phyloP scores from a whole-genome alignment of 176 grass and related monocot genomes.

The Alopecurus myosuroides region DNA sequence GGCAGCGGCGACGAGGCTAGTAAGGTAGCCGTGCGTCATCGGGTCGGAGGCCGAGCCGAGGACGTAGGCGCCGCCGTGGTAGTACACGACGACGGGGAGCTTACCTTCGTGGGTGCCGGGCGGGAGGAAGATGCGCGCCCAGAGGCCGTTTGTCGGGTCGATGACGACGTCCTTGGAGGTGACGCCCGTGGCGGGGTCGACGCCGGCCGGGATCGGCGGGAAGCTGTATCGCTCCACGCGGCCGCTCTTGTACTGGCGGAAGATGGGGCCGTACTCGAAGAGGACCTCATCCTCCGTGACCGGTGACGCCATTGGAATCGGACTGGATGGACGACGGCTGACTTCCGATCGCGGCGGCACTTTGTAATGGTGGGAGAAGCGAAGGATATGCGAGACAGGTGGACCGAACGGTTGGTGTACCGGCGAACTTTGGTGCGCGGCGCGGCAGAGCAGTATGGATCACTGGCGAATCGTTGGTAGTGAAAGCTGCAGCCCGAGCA shows the following conservation, averaged over 20 bases:
- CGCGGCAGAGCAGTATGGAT: background rate
- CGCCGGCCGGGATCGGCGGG: constrained; percentile 36
- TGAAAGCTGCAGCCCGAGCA: too few relatives aligned
- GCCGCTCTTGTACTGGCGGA: constrained; percentile 66
- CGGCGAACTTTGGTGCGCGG: background rate
- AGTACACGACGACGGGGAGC: constrained; percentile 55
- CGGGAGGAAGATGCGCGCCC: constrained; percentile 73
- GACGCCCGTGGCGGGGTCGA: constrained; percentile 44
- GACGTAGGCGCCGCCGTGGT: constrained; percentile 69
- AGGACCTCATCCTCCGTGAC: constrained; percentile 43
- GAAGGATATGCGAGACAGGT: background rate
- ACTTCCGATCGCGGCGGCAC: background rate
- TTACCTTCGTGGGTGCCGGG: background rate
- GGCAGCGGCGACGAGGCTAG: constrained; percentile 38
- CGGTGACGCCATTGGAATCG: background rate
- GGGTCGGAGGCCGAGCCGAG: constrained; percentile 67
- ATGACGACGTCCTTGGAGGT: constrained; percentile 59
- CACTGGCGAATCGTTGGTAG: too few relatives aligned
- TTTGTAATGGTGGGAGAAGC: background rate
- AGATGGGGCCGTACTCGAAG: constrained; percentile 45
- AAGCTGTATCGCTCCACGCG: constrained; percentile 46
- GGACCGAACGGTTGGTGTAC: background rate
- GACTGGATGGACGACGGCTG: background rate
- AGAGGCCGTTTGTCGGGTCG: constrained; percentile 39
- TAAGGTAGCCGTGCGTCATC: constrained; percentile 48